phyloP scores from a whole-genome alignment of 2,329 filamentous ascomycete genomes.

The Trichothecium sympodiale region DNA sequence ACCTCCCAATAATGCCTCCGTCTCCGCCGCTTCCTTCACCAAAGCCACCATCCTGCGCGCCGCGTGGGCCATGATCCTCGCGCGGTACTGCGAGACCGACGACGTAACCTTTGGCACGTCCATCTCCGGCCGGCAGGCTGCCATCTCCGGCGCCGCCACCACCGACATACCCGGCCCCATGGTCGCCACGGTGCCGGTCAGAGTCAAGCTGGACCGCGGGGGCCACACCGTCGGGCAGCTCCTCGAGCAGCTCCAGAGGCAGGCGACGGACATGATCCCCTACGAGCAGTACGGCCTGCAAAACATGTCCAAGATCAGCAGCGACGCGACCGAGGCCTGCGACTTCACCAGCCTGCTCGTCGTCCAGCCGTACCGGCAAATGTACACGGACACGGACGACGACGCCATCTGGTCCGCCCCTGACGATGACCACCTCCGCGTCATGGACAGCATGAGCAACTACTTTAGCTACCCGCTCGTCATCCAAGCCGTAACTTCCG shows the following conservation, averaged over 20 bases:
- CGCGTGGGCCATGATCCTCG: conserved; percentile 12
- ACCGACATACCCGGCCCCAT: conserved; percentile 11
- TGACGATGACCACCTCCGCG: not conserved
- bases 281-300: conserved; percentile 11
- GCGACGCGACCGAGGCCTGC: conserved; percentile 1
- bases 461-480: conserved; percentile 7
- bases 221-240: conserved; percentile 20
- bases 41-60: conserved; percentile 9
- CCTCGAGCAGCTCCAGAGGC: conserved; percentile 14
- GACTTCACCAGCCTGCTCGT: conserved; percentile 1
- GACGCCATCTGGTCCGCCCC: not conserved
- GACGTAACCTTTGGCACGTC: conserved; percentile 12
- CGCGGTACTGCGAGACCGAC: conserved; percentile 7
- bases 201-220: conserved; percentile 15
- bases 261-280: conserved; percentile 5
- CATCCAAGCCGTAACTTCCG: not conserved
- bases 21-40: no score
- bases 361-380: conserved; percentile 1
- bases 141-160: conserved; percentile 11
- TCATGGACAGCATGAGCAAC: conserved; percentile 4
- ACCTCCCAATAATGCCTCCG: not conserved
- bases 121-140: conserved; percentile 11
- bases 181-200: conserved; percentile 12
- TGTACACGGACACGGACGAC: not conserved
- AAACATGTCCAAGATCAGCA: not conserved